Evolutionary conservation across 495 filamentous ascomycete species (phyloP), one percentile per base, ranked within the genome.

Genomic region (Halenospora varia): DNA sequence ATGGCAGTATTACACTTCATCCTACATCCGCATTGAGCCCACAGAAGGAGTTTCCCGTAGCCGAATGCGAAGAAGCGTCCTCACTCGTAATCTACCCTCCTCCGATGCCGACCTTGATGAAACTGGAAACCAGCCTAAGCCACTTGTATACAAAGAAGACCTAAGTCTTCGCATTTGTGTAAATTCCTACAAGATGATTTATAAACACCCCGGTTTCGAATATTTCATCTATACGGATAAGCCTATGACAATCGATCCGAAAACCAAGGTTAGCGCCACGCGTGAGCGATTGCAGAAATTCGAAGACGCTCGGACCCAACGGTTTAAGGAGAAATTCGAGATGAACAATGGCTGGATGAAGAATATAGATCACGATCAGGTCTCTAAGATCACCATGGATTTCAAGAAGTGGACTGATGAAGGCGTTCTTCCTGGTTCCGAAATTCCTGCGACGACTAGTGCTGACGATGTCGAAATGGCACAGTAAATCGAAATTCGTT

Each of bases 1-100:
- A 53, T 97, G 93, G 93, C 87, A 88, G 49, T 92, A 93, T 77
- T 99, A 99, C 67, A 88, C 96, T 42, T 90, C 90, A 41, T 89
- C 92, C 10, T 99, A 88, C 71, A 86, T 87, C 48, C 88, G 89
- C 66, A 78, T 90, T 44, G 92, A 95, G 56, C 88, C 87, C 4
- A 99, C 95, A 13, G 95, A 99, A 70, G 89, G 89, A 24, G 78
- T 97, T 6, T 74, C 78, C 6, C 77, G 84, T 41, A 77, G 77
- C 6, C 78, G 80, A 19, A 76, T 95, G 64, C 77, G 74, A 67
- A 73, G 84, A 78, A 72, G 85, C 77, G 46, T 90, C 77, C 76
- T 95, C 10, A 82, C 85, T 61, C 88, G 90, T 57, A 94, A 88
- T 71, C 76, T 92, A 19, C 84, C 86, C 0, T 72, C 77, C 17